Conservation (phyloP, 208 protist genomes). For the Blastocrithidia nonstop region DNA sequence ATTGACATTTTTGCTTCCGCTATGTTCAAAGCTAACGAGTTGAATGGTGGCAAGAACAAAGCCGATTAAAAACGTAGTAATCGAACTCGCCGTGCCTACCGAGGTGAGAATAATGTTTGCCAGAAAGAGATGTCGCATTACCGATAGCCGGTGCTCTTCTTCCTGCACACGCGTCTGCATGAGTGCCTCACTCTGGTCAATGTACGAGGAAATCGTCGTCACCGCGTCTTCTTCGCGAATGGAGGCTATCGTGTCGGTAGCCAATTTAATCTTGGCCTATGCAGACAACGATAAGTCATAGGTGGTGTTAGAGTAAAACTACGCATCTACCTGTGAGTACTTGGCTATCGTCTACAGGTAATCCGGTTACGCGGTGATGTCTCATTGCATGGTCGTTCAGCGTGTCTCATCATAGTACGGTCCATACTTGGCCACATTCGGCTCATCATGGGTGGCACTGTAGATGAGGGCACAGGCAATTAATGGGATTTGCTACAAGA, state of each 20-base stretch:
- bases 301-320: neutral
- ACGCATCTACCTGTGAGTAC: neutral
- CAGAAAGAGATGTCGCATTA: neutral
- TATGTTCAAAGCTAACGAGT: too few relatives aligned
- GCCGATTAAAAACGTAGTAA: neutral
- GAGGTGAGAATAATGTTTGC: neutral
- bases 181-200: neutral
- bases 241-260: neutral
- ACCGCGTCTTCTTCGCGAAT: neutral
- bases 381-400: neutral
- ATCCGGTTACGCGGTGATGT: neutral
- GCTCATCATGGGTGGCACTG: neutral
- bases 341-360: neutral
- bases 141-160: neutral
- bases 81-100: neutral
- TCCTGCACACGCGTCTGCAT: neutral
- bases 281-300: neutral
- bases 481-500: neutral
- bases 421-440: neutral
- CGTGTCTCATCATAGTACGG: neutral
- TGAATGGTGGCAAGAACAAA: neutral
- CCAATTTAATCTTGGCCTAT: neutral
- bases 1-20: too few relatives aligned
- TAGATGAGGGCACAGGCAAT: neutral
- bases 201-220: neutral